A percentile compares a stretch with the other conserved stretches of the same genome.
These are phyloP conservation scores for Fusarium piperis DNA, from an alignment of 2,329 filamentous ascomycete species.

Conservation along the genomic window DNA sequence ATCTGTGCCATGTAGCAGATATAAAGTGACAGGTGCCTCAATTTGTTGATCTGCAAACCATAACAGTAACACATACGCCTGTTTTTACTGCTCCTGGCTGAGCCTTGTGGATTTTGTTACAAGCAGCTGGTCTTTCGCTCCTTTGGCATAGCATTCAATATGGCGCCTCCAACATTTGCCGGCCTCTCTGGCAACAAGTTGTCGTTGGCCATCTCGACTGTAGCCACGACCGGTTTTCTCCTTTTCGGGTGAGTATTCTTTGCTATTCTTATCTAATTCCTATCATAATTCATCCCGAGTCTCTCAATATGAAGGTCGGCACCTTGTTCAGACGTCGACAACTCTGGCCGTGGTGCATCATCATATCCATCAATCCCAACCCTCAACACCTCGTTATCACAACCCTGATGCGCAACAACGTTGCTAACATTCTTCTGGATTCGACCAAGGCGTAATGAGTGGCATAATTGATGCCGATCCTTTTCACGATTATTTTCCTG, in stretches of 20 bases:
- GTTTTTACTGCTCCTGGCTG: slow-evolving; percentile 24
- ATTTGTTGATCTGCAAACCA: not conserved
- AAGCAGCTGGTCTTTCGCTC: slow-evolving; percentile 30
- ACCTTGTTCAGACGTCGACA: not conserved
- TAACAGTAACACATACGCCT: slow-evolving; percentile 1
- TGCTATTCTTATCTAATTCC: not conserved
- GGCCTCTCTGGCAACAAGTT: slow-evolving; percentile 68
- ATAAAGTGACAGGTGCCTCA: slow-evolving; percentile 13
- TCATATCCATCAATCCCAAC: not conserved
- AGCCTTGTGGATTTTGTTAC: slow-evolving; percentile 13
- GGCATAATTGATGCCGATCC: slow-evolving; percentile 62
- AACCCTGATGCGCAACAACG: not conserved
- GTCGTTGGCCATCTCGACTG: slow-evolving; percentile 66
- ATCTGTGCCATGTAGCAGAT: slow-evolving; percentile 5
- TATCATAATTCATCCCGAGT: not conserved
- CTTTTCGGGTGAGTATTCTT: slow-evolving; percentile 53
- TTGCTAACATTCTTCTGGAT: slow-evolving; percentile 42
- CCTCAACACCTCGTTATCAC: not conserved
- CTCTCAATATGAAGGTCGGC: not conserved
- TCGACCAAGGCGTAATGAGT: slow-evolving; percentile 65
- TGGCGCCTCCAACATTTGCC: slow-evolving; percentile 65
- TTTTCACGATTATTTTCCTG: slow-evolving; percentile 59
- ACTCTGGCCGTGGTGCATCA: not conserved
- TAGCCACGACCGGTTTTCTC: slow-evolving; percentile 71
- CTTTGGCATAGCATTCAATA: slow-evolving; percentile 41